Evolutionary conservation across 148 eudicot genomes (phyloP).

Genomic region (Vaccinium macrocarpon): DNA sequence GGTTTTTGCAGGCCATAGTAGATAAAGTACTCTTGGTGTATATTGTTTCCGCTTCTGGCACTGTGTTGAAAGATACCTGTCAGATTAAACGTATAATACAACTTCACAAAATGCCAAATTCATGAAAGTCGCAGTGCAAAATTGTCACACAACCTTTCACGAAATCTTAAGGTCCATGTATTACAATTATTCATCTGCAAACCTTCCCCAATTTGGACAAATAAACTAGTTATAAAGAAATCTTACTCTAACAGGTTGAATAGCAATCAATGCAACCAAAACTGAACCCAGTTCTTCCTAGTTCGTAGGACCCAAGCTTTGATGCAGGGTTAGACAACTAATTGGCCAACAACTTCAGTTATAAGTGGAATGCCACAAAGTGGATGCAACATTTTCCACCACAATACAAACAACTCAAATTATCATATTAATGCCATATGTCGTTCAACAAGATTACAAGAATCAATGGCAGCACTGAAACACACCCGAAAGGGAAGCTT

Average conservation of each 20-base stretch:
- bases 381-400: not conserved
- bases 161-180: not conserved
- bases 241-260: not conserved
- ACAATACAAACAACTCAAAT: not conserved
- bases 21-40: conserved; percentile 42
- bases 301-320: not conserved
- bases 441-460: too few relatives aligned
- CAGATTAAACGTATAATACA: conserved; percentile 3
- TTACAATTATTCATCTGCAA: not conserved
- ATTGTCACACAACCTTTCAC: not conserved
- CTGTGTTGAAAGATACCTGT: conserved; percentile 15
- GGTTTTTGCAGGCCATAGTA: conserved; percentile 75
- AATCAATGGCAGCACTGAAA: not conserved
- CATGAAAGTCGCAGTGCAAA: not conserved
- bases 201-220: not conserved
- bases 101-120: not conserved
- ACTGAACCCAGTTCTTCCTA: not conserved
- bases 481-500: conserved; percentile 18
- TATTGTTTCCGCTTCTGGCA: conserved; percentile 36
- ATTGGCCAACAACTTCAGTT: not conserved
- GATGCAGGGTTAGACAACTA: not conserved
- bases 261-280: not conserved
- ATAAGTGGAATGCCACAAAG: not conserved
- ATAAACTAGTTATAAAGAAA: not conserved
- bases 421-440: not conserved